phyloP scores from a whole-genome alignment of 1,284 basidiomycete genomes.

The Ceratobasidium theobromae region DNA sequence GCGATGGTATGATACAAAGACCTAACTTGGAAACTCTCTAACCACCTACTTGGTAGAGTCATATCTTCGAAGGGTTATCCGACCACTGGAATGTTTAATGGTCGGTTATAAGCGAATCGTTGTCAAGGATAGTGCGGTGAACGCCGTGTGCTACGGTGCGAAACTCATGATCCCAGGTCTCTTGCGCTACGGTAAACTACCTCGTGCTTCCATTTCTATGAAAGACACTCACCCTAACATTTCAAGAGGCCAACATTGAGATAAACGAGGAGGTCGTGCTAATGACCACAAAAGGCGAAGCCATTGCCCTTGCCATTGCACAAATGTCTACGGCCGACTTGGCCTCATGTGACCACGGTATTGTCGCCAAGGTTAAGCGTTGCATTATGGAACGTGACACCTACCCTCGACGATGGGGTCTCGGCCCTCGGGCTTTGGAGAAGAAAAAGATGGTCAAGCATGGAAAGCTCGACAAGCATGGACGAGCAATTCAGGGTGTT shows the following conservation, averaged over 20 bases:
- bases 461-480: conserved; percentile 95
- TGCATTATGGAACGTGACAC: conserved; percentile 99
- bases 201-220: not conserved
- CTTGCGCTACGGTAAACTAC: conserved; percentile 67
- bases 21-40: no score
- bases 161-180: conserved; percentile 99
- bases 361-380: conserved; percentile 98
- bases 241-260: conserved; percentile 86
- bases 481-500: conserved; percentile 85
- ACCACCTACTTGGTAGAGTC: no score
- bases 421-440: conserved; percentile 93
- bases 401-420: conserved; percentile 97
- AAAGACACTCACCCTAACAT: not conserved
- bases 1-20: conserved; percentile 69
- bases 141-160: conserved; percentile 99
- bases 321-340: conserved; percentile 99
- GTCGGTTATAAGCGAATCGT: conserved; percentile 98
- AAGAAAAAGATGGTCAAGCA: conserved; percentile 99
- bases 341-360: conserved; percentile 97
- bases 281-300: conserved; percentile 99
- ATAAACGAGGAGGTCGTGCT: conserved; percentile 96
- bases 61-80: conserved; percentile 93
- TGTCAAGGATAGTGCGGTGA: conserved; percentile 98
- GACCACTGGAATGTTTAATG: conserved; percentile 92
- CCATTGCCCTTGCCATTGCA: conserved; percentile 95